Conservation (phyloP, 1,139 yeast genomes). For the Tardiomyces digboiensis region DNA sequence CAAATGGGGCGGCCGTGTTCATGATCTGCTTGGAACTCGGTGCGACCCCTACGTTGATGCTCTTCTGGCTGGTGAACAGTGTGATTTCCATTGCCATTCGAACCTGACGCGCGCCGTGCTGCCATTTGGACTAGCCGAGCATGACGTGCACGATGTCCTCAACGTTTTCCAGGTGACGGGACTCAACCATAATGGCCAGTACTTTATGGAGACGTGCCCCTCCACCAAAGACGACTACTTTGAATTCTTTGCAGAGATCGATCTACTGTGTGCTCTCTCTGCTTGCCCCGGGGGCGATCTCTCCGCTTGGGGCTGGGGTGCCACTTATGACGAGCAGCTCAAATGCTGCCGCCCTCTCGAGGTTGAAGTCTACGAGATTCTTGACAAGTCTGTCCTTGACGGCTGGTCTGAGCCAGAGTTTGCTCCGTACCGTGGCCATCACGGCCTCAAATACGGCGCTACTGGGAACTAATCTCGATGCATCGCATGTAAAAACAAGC, state of each 20-base stretch:
- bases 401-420: conserved; percentile 44
- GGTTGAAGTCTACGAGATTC: conserved; percentile 48
- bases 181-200: conserved; percentile 52
- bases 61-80: conserved; percentile 51
- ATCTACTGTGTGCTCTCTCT: conserved; percentile 51
- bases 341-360: conserved; percentile 56
- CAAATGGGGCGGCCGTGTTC: conserved; percentile 58
- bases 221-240: conserved; percentile 49
- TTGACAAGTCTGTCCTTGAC: conserved; percentile 33
- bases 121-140: conserved; percentile 53
- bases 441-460: conserved; percentile 37
- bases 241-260: conserved; percentile 60
- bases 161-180: conserved; percentile 68
- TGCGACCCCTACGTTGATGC: conserved; percentile 65
- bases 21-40: conserved; percentile 57
- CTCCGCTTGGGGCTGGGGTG: conserved; percentile 68
- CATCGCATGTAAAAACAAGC: too few relatives aligned
- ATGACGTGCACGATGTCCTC: conserved; percentile 59
- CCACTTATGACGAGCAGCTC: conserved; percentile 42
- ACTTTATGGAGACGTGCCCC: conserved; percentile 64
- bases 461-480: too few relatives aligned
- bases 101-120: conserved; percentile 49
- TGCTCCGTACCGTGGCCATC: conserved; percentile 46
- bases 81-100: conserved; percentile 60
- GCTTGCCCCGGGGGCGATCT: conserved; percentile 70